Percentiles rank a stretch among this genome's conserved stretches.
These are phyloP conservation scores for Sclerotiophoma versabilis DNA, from an alignment of 2,329 filamentous ascomycete genomes.

Conservation along the genomic window DNA sequence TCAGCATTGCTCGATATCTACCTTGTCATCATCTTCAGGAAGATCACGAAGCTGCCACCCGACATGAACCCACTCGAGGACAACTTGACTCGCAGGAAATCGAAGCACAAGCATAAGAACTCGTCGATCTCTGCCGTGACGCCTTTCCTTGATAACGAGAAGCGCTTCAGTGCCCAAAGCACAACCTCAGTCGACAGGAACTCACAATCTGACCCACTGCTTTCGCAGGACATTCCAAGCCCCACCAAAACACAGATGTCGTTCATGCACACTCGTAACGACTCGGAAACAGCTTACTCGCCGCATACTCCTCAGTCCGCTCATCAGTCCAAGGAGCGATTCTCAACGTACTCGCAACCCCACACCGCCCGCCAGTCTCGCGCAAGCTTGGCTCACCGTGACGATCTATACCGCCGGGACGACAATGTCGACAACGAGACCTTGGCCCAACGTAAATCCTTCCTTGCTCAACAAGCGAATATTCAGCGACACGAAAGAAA, in stretches of 20 bases:
- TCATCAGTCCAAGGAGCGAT: slow-evolving; percentile 59
- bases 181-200: slow-evolving; percentile 49
- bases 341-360: slow-evolving; percentile 55
- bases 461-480: slow-evolving; percentile 43
- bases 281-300: slow-evolving; percentile 62
- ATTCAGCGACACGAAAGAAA: slow-evolving; percentile 42
- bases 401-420: slow-evolving; percentile 38
- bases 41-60: slow-evolving; percentile 81
- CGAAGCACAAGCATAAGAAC: slow-evolving; percentile 76
- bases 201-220: slow-evolving; percentile 42
- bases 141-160: slow-evolving; percentile 61
- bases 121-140: slow-evolving; percentile 59
- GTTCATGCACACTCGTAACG: slow-evolving; percentile 81
- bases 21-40: slow-evolving; percentile 78
- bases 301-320: slow-evolving; percentile 59
- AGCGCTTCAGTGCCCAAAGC: slow-evolving; percentile 63
- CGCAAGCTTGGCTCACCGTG: slow-evolving; percentile 44
- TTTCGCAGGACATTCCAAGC: slow-evolving; percentile 35
- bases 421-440: slow-evolving; percentile 39
- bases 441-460: slow-evolving; percentile 43
- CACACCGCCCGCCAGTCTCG: slow-evolving; percentile 48
- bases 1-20: slow-evolving; percentile 76
- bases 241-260: slow-evolving; percentile 64
- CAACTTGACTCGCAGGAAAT: slow-evolving; percentile 74
- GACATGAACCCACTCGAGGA: slow-evolving; percentile 96